Base-by-base conservation (phyloP, 2,329 filamentous ascomycete genomes). In the Alternaria triticimaculans region DNA sequence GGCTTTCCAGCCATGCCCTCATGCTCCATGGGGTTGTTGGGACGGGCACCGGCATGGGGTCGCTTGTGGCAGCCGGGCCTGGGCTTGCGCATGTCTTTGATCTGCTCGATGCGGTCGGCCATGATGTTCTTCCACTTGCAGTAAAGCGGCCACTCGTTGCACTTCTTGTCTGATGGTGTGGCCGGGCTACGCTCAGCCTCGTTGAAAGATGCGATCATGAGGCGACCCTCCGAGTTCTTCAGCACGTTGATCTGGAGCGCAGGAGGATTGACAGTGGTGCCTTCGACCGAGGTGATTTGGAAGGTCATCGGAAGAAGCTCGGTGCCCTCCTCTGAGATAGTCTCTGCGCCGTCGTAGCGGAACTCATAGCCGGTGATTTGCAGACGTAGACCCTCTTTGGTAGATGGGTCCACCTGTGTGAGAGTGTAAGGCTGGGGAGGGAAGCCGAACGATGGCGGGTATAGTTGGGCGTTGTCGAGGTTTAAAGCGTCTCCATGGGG, bases 71-170 rank as follows among this genome's bases (percentile, higher is more conserved):
- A 80, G 58, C 67, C 75, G n/a, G 61, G 61, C 62, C 76, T 78
- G 21, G 61, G 61, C 66, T 77, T 78, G 59, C 73, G 69, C 63
- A 76, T 71, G 37, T 70, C 69, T 70, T 78, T 81, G 50, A 80
- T 68, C 56, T 70, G 71, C 55, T 80, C 73, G 54, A 80, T 66
- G 50, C 75, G 74, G 62, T 79, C 76, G 18, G 73, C 72, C 57
- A 81, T 62, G 57, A 79, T 77, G 25, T 69, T 60, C 69, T 82
- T 73, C 81, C 82, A 72, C 74, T 84, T 77, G 83, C 84, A 74
- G 72, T 80, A 66, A 2, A 80, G 65, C 41, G 78, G 73, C 77
- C 76, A 80, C 49, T 78, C 70, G 33, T 78, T 74, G 72, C 78
- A 79, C 28, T 79, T 72, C 60, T 75, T 72, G 53, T 75, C 70